Conservation (phyloP, 352 stramenopile species). For the Phytophthora pistaciae region DNA sequence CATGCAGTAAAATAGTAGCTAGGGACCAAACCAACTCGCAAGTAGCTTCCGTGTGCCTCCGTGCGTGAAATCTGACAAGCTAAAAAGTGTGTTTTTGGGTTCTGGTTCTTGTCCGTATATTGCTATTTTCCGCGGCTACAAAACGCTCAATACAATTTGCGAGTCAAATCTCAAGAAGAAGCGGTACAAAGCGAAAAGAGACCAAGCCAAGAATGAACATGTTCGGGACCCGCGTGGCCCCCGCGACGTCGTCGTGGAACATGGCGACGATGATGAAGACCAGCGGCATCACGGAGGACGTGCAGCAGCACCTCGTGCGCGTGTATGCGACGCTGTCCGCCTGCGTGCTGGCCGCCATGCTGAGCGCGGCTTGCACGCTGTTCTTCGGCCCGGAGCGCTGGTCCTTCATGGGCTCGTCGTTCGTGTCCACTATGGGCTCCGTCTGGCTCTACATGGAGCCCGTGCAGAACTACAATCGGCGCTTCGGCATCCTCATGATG, state of each 20-base stretch:
- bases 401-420: conserved; percentile 57
- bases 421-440: conserved; percentile 55
- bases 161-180: conserved; percentile 27
- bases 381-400: conserved; percentile 43
- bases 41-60: conserved; percentile 1
- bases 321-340: conserved; percentile 78
- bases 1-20: conserved; percentile 1
- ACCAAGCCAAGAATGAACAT: conserved; percentile 30
- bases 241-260: conserved; percentile 48
- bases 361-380: conserved; percentile 53
- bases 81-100: background rate
- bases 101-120: background rate
- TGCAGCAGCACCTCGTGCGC: conserved; percentile 72
- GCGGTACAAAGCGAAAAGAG: conserved; percentile 9
- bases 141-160: background rate
- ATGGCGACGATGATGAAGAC: conserved; percentile 75
- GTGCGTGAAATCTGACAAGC: conserved; percentile 3
- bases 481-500: conserved; percentile 75
- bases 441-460: conserved; percentile 75
- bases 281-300: conserved; percentile 70
- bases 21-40: conserved; percentile 1
- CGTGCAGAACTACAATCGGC: conserved; percentile 57
- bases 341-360: conserved; percentile 64
- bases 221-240: conserved; percentile 31
- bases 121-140: conserved; percentile 1